These are phyloP conservation scores for Trebouxia sp. DNA, from an alignment of 139 green algal genomes.

Conservation along the genomic window DNA sequence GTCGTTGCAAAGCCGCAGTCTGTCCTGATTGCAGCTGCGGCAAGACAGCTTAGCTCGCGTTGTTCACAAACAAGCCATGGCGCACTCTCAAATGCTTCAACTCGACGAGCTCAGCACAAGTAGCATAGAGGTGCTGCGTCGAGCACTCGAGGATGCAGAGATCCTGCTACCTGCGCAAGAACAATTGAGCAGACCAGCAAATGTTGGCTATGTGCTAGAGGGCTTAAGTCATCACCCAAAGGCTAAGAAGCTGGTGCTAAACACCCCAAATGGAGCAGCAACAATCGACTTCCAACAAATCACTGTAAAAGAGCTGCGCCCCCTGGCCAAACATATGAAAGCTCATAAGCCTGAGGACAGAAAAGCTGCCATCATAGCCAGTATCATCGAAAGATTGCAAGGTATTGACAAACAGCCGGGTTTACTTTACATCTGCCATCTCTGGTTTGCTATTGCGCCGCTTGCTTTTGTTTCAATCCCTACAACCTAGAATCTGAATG, in stretches of 20 bases:
- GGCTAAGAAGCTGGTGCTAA: not conserved
- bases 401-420: too few species aligned
- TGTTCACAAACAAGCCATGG: too few species aligned
- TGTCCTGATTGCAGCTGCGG: too few species aligned
- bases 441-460: too few species aligned
- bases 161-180: not conserved
- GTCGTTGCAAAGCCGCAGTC: too few species aligned
- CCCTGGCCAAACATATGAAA: not conserved
- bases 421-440: too few species aligned
- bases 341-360: not conserved
- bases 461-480: too few species aligned
- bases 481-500: too few species aligned
- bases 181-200: not conserved
- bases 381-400: not conserved
- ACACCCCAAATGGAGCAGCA: not conserved
- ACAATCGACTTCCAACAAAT: not conserved
- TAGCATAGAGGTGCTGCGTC: not conserved
- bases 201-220: not conserved
- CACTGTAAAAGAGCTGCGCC: not conserved
- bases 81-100: too few species aligned
- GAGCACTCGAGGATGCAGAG: not conserved
- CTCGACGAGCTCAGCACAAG: not conserved
- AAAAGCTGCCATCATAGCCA: not conserved
- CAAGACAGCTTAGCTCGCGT: too few species aligned
- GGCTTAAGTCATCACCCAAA: not conserved